Conservation (phyloP, 208 protist genomes). For the Acanthamoeba sp. region DNA sequence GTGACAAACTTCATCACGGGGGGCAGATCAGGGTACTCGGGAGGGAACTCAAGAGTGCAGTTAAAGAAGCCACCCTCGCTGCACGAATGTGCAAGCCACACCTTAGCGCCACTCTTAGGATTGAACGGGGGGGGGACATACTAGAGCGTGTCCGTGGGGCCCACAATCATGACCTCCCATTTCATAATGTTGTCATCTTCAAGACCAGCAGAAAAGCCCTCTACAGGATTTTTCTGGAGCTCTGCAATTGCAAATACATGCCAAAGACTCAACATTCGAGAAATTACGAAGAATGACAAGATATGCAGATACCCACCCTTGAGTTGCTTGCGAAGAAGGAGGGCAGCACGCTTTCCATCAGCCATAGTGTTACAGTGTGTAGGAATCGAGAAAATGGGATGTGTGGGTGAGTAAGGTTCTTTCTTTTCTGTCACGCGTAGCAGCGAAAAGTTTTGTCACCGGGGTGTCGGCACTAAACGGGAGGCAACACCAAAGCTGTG, state of each 20-base stretch:
- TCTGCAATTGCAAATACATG: slow-evolving; percentile 71
- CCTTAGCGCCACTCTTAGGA: background rate
- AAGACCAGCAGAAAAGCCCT: slow-evolving; percentile 91
- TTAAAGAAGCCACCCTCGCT: slow-evolving; percentile 91
- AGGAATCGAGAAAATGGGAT: background rate
- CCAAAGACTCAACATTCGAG: background rate
- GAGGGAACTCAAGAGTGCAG: slow-evolving; percentile 85
- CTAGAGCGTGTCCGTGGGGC: slow-evolving; percentile 91
- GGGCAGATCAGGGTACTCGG: slow-evolving; percentile 88
- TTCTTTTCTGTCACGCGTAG: background rate
- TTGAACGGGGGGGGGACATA: slow-evolving; percentile 53
- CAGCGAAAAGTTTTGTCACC: too few relatives aligned
- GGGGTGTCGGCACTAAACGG: background rate
- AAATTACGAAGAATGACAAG: background rate
- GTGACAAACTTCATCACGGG: slow-evolving; percentile 91
- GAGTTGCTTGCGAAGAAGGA: slow-evolving; percentile 69
- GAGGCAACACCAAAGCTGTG: too few relatives aligned
- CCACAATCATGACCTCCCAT: slow-evolving; percentile 92
- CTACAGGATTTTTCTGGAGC: slow-evolving; percentile 87
- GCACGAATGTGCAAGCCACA: slow-evolving; percentile 5
- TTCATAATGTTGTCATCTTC: slow-evolving; percentile 92
- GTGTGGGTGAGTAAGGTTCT: background rate
- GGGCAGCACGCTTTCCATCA: slow-evolving; percentile 66
- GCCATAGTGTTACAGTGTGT: background rate
- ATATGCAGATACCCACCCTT: slow-evolving; percentile 19